Base-by-base conservation (phyloP, 441 rosid species). In the Populus hybrid region DNA sequence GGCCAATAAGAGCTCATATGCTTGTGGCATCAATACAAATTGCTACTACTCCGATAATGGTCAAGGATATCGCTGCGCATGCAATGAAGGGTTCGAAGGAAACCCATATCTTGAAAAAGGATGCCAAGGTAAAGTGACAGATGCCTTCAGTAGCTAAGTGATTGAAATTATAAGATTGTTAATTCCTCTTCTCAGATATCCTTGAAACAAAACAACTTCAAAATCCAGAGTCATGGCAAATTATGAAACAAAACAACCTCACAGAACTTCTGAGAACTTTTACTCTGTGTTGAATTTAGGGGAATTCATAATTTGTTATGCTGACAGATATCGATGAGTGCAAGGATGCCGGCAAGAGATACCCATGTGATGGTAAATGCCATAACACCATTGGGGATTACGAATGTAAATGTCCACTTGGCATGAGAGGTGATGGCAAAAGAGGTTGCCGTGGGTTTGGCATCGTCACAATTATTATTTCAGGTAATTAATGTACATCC, bases 381-480 rank as follows among this genome's bases (percentile, higher is more conserved):
- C 36, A 63, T 61, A 77, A 77, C 16, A 77, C 75, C 7, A 3
- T 10, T 18, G 79, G 79, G 23, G 30, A 21, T 9, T 76, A 76
- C 67, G 69, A 34, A 2, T 76, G 79, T 32, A 14, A 6, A 4
- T 77, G 79, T 46, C 79, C 79, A 16, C 28, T 77, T 35, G 79
- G 79, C 46, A 77, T 70, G 74, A 59, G 20, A 26, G 74, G 75
- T 3, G 74, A 77, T 59, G 79, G 70, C 28, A 70, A 70, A 77
- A 34, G 3, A 18, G 79, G 74, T 4, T 77, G 79, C 36, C 42
- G 11, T 4, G 79, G 73, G 32, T 69, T 69, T 38, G 18, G 30
- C 9, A 34, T 59, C 34, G 3, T 64, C 9, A 21, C 50, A 35
- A 61, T 30, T 35, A 36, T 20, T 35, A 16, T 59, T 59, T 14